A percentile compares a stretch with the other conserved stretches of the same genome.
Evolutionary conservation across 768 basidiomycete species (phyloP).

Genomic region (Amanita inopinata): DNA sequence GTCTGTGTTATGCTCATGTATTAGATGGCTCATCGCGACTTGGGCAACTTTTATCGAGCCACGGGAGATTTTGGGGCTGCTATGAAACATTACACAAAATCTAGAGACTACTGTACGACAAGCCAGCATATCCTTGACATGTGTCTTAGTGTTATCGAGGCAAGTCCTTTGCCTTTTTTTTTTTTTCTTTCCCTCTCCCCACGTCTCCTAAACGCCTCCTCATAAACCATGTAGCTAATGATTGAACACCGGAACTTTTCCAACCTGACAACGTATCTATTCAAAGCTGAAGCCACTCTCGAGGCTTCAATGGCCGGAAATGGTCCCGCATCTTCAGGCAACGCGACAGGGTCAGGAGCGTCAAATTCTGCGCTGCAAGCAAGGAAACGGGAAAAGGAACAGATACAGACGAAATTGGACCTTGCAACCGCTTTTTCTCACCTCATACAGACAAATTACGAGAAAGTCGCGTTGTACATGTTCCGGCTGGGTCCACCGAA

Average conservation of each 20-base stretch:
- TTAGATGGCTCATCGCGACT: constrained; percentile 89
- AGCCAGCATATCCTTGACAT: constrained; percentile 91
- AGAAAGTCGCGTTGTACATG: constrained; percentile 72
- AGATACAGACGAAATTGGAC: constrained; percentile 69
- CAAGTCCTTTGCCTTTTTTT: constrained; percentile 19
- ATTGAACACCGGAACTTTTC: constrained; percentile 82
- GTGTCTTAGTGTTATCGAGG: constrained; percentile 78
- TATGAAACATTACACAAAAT: constrained; percentile 81
- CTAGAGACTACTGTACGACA: constrained; percentile 86
- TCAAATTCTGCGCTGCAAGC: constrained; percentile 15
- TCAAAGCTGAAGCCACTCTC: constrained; percentile 90
- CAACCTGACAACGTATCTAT: constrained; percentile 85
- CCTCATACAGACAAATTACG: constrained; percentile 63
- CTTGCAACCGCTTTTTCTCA: constrained; percentile 72
- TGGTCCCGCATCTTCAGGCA: constrained; percentile 13
- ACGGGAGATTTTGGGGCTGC: constrained; percentile 64
- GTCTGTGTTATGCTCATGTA: background rate
- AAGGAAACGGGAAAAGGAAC: constrained; percentile 50
- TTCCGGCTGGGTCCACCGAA: constrained; percentile 55
- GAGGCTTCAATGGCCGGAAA: constrained; percentile 42
- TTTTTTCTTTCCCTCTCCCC: constrained; percentile 3
- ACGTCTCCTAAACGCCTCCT: background rate
- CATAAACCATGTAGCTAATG: constrained; percentile 43
- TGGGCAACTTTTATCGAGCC: constrained; percentile 70
- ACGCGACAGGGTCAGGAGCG: constrained; percentile 12